Percentiles rank a stretch among this genome's conserved stretches.
These are phyloP conservation scores for Eutypa lata DNA, from an alignment of 2,329 filamentous ascomycete species.

Conservation along the genomic window DNA sequence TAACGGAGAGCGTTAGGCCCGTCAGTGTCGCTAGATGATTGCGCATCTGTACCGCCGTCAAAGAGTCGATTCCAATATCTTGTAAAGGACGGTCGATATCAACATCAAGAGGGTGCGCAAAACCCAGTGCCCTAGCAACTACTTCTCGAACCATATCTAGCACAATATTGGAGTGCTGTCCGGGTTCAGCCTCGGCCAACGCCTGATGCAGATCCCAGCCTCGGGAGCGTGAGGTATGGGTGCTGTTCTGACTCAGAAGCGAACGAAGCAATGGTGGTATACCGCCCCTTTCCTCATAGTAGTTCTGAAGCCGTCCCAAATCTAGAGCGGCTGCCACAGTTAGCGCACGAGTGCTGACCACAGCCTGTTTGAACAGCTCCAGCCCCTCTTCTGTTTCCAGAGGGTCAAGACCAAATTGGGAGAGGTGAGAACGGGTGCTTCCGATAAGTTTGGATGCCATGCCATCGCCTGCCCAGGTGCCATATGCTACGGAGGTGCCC, in stretches of 20 bases:
- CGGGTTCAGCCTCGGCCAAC: constrained; percentile 13
- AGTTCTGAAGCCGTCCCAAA: constrained; percentile 16
- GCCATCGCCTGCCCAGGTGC: constrained; percentile 24
- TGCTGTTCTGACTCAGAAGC: constrained; percentile 9
- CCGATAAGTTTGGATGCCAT: constrained; percentile 20
- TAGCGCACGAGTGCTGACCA: constrained; percentile 12
- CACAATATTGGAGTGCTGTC: constrained; percentile 16
- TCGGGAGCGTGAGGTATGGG: neutral
- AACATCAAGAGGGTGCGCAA: constrained; percentile 13
- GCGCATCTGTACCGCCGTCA: constrained; percentile 24
- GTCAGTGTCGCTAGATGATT: constrained; percentile 22
- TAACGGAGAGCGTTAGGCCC: constrained; percentile 18
- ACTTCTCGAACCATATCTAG: constrained; percentile 20
- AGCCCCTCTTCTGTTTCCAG: constrained; percentile 16
- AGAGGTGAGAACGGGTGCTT: constrained; percentile 16
- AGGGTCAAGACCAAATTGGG: constrained; percentile 20
- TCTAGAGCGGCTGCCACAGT: constrained; percentile 24
- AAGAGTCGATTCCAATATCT: constrained; percentile 25
- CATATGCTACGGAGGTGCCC: constrained; percentile 25
- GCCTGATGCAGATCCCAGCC: constrained; percentile 9
- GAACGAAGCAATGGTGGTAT: constrained; percentile 17
- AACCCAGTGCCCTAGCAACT: constrained; percentile 22
- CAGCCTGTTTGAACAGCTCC: constrained; percentile 17
- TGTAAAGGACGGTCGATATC: constrained; percentile 18
- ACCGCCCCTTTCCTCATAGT: constrained; percentile 16